Conservation (phyloP, 2,329 filamentous ascomycete genomes). For the Aspergillus transmontanensis region DNA sequence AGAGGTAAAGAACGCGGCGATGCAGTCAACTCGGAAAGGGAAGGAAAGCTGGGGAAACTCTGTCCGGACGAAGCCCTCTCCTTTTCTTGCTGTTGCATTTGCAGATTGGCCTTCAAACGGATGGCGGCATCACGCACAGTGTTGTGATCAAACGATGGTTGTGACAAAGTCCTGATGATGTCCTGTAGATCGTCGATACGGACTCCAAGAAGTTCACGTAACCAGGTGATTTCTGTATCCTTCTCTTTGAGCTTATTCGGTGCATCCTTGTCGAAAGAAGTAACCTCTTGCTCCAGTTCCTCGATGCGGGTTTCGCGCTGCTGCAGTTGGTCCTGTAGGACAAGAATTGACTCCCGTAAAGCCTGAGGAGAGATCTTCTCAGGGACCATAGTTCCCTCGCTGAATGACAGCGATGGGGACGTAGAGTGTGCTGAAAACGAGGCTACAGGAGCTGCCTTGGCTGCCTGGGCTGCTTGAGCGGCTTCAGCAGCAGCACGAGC, state of each 20-base stretch:
- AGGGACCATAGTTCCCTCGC: slow-evolving; percentile 56
- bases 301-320: slow-evolving; percentile 91
- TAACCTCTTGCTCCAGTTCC: slow-evolving; percentile 72
- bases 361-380: slow-evolving; percentile 94
- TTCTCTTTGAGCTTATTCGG: slow-evolving; percentile 83
- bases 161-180: slow-evolving; percentile 77
- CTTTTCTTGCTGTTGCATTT: slow-evolving; percentile 97
- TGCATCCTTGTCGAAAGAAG: slow-evolving; percentile 73
- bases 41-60: slow-evolving; percentile 74
- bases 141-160: slow-evolving; percentile 74
- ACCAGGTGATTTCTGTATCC: slow-evolving; percentile 91
- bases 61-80: slow-evolving; percentile 75
- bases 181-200: slow-evolving; percentile 90
- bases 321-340: slow-evolving; percentile 94
- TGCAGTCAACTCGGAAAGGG: slow-evolving; percentile 73
- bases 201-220: slow-evolving; percentile 89
- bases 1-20: slow-evolving; percentile 79
- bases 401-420: slow-evolving; percentile 51
- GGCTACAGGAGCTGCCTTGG: slow-evolving; percentile 46
- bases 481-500: slow-evolving; percentile 80
- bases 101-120: slow-evolving; percentile 86
- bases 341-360: slow-evolving; percentile 91
- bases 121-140: slow-evolving; percentile 88
- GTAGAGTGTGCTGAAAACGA: slow-evolving; percentile 45
- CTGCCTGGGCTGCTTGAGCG: slow-evolving; percentile 61